A percentile compares a stretch with the other conserved stretches of the same genome.
These are phyloP conservation scores for Aspergillus neotritici DNA, from an alignment of 2,329 filamentous ascomycete species.

Conservation along the genomic window DNA sequence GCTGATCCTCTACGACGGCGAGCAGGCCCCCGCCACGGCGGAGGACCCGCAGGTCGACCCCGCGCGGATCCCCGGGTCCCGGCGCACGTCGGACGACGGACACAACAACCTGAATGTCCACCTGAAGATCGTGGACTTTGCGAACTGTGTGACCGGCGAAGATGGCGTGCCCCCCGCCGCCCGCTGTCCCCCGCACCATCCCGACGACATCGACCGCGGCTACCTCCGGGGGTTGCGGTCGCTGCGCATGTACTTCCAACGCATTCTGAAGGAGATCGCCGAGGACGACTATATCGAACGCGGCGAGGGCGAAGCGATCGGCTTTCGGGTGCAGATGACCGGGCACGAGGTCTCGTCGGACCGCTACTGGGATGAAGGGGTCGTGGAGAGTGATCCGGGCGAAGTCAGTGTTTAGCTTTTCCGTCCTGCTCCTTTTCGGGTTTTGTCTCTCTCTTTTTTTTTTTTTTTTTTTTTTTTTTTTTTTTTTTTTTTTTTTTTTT, in stretches of 20 bases:
- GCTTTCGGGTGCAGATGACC: slow-evolving; percentile 29
- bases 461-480: slow-evolving; percentile 3
- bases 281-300: slow-evolving; percentile 41
- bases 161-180: slow-evolving; percentile 56
- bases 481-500: slow-evolving; percentile 5
- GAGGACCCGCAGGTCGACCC: slow-evolving; percentile 17
- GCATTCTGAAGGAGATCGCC: slow-evolving; percentile 73
- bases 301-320: slow-evolving; percentile 39
- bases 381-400: slow-evolving; percentile 40
- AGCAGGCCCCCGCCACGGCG: slow-evolving; percentile 26
- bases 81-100: slow-evolving; percentile 30
- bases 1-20: slow-evolving; percentile 94
- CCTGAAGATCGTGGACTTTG: slow-evolving; percentile 97
- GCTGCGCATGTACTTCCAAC: slow-evolving; percentile 75
- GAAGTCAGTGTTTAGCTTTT: slow-evolving; percentile 38
- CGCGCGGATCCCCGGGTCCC: slow-evolving; percentile 29
- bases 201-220: slow-evolving; percentile 74
- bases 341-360: slow-evolving; percentile 27
- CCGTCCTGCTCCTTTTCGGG: slow-evolving; percentile 1
- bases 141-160: slow-evolving; percentile 89
- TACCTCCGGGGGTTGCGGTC: slow-evolving; percentile 81
- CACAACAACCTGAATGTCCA: slow-evolving; percentile 49
- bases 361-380: slow-evolving; percentile 38
- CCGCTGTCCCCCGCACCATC: slow-evolving; percentile 73
- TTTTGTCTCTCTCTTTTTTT: slow-evolving; percentile 7